Evolutionary conservation across 2,329 filamentous ascomycete species (phyloP).

Genomic region (Exophiala sideris): DNA sequence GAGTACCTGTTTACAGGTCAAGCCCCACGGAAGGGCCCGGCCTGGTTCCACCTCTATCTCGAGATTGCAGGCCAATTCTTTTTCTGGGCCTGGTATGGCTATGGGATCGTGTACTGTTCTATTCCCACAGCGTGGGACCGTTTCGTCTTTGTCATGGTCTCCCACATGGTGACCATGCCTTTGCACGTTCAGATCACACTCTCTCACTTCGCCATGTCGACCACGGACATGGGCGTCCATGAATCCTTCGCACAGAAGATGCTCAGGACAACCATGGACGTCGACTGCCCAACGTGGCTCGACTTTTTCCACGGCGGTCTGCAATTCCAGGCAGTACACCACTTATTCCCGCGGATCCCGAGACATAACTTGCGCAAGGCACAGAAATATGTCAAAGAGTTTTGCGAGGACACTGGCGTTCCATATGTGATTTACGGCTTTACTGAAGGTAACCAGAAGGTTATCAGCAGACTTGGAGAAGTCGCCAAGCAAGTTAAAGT

Average conservation of each 20-base stretch:
- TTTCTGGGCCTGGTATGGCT: constrained; percentile 87
- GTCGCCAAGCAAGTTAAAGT: constrained; percentile 77
- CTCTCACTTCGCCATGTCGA: constrained; percentile 92
- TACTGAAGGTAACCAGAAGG: constrained; percentile 75
- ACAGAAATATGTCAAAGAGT: constrained; percentile 73
- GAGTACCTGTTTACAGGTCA: constrained; percentile 68
- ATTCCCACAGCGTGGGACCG: constrained; percentile 68
- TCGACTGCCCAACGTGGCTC: constrained; percentile 82
- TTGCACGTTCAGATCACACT: constrained; percentile 88
- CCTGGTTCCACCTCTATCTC: constrained; percentile 80
- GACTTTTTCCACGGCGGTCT: constrained; percentile 86
- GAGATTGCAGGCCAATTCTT: constrained; percentile 72
- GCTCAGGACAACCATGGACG: constrained; percentile 90
- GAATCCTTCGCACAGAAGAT: constrained; percentile 90
- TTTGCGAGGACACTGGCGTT: constrained; percentile 77
- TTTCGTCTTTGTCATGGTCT: constrained; percentile 72
- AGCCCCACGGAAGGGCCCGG: constrained; percentile 70
- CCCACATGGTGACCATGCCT: constrained; percentile 75
- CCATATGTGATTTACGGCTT: constrained; percentile 86
- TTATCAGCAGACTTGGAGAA: constrained; percentile 72
- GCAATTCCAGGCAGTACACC: constrained; percentile 87
- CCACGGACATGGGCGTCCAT: constrained; percentile 73
- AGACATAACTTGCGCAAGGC: constrained; percentile 75
- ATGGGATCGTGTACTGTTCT: constrained; percentile 69
- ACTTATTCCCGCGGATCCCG: constrained; percentile 78